Percentiles rank a stretch among this genome's conserved stretches.
Conservation (phyloP, 176 grass and related monocot genomes). For the Alloteropsis semialata region DNA sequence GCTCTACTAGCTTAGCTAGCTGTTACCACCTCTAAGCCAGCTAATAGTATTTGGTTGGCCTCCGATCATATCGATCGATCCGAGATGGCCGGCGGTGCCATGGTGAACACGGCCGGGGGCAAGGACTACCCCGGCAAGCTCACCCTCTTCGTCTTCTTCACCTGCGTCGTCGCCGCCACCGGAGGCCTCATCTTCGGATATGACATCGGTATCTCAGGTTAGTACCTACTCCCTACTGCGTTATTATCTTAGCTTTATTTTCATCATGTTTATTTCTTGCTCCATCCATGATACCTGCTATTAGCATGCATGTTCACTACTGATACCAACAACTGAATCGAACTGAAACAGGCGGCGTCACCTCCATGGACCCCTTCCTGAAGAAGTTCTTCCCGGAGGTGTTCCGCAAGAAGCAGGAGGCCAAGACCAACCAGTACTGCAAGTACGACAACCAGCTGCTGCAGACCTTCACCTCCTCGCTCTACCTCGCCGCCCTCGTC, state of each 20-base stretch:
- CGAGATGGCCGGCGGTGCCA: constrained; percentile 56
- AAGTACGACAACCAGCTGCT: constrained; percentile 71
- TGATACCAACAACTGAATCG: too few relatives aligned
- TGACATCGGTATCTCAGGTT: constrained; percentile 65
- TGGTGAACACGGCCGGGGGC: constrained; percentile 33
- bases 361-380: constrained; percentile 52
- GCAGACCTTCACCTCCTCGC: constrained; percentile 71
- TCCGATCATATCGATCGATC: not conserved
- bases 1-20: not conserved
- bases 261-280: too few relatives aligned
- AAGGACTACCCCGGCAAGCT: constrained; percentile 68
- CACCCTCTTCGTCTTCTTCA: constrained; percentile 56
- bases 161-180: constrained; percentile 59
- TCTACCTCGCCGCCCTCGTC: constrained; percentile 64
- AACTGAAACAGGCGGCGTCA: constrained; percentile 62
- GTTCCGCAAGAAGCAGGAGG: constrained; percentile 30
- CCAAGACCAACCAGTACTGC: constrained; percentile 60
- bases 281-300: too few relatives aligned
- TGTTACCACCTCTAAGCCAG: not conserved
- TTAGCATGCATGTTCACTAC: too few relatives aligned
- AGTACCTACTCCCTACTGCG: too few relatives aligned
- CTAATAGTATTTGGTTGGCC: not conserved
- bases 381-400: constrained; percentile 63
- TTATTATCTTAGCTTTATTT: too few relatives aligned
- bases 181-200: constrained; percentile 74